Conservation (phyloP, 1,139 yeast species). For the Schwanniomyces etchellsii region DNA sequence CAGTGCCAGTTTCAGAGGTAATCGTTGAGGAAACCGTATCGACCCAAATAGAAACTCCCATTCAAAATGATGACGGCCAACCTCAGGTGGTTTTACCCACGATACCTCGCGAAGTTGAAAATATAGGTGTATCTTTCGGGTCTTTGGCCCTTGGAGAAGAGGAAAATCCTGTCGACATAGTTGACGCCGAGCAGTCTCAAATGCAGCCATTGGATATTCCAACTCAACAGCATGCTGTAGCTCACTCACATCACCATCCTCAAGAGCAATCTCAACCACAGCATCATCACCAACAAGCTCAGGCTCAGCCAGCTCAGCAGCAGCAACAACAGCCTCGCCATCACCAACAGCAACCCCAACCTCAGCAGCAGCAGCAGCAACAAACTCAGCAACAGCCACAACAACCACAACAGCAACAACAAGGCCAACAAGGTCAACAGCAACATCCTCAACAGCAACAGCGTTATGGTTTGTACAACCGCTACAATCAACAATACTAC, state of each 20-base stretch:
- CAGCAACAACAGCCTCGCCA: too few relatives aligned
- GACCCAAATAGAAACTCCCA: constrained; percentile 8
- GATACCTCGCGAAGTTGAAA: constrained; percentile 42
- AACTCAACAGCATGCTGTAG: constrained; percentile 1
- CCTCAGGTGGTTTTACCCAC: constrained; percentile 59
- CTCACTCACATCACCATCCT: constrained; percentile 1
- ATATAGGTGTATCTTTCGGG: constrained; percentile 69
- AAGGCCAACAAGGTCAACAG: constrained; percentile 18
- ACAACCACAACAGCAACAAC: constrained; percentile 10
- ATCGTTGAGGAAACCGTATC: constrained; percentile 9
- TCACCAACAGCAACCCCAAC: too few relatives aligned
- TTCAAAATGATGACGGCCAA: constrained; percentile 6
- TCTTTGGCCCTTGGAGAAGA: constrained; percentile 51
- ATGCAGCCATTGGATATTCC: constrained; percentile 8
- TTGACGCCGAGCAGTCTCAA: constrained; percentile 9
- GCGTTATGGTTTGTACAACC: constrained; percentile 23
- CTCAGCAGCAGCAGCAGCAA: constrained; percentile 4
- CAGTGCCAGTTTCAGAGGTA: constrained; percentile 8
- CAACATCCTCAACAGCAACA: constrained; percentile 29
- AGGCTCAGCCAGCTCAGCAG: constrained; percentile 11
- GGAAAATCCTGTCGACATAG: constrained; percentile 16
- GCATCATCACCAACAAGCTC: too few relatives aligned
- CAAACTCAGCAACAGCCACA: constrained; percentile 15
- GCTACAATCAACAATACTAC: constrained; percentile 14
- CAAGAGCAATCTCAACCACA: constrained; percentile 4